Base-by-base conservation (phyloP, 805 yeast species). In the Blastobotrys americana region DNA sequence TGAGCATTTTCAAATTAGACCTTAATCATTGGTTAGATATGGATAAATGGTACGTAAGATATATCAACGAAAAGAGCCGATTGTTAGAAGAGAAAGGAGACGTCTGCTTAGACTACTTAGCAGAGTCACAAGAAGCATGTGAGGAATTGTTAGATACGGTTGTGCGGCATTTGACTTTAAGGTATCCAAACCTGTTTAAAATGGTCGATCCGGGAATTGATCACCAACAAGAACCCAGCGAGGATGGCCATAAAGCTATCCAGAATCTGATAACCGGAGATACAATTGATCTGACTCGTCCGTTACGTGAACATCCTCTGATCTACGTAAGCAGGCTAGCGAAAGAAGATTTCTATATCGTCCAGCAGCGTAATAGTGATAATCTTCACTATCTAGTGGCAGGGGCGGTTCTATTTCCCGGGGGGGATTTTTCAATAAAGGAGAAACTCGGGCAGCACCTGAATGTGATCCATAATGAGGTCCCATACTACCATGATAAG, bases 351-450 rank as follows among this genome's bases (percentile, higher is more conserved):
- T 82, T 82, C 56, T 82, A 81, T 56, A 49, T 82, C 33, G 87
- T 80, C 37, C 58, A 67, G 56, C 73, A 78, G 54, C 28, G 22
- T 9, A 72, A 76, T 48, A 72, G 67, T 0, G 74, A 77, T 51
- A 84, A 77, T 2, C 54, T 58, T 37, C 87, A 82, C 59, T 78
- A 82, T 59, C 65, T 82, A 43, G 73, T 71, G 31, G 89, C 85
- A 1, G 87, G 84, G 3, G 86, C 82, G 1, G 88, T 82, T 33
- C 86, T 87, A 4, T 81, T 82, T 60, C 87, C 88, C 3, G 89
- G 89, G 39, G 88, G 88, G 3, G 76, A 81, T 1, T 82, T 82
- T 62, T 82, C 81, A 44, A 76, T 82, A 44, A 59, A 68, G 52
- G 56, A 71, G 46, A 82, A 81, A 52, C 53, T 82, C 39, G 88